Evolutionary conservation across 345 rosid genomes (phyloP).

Genomic region (Gynandropsis gynandra): DNA sequence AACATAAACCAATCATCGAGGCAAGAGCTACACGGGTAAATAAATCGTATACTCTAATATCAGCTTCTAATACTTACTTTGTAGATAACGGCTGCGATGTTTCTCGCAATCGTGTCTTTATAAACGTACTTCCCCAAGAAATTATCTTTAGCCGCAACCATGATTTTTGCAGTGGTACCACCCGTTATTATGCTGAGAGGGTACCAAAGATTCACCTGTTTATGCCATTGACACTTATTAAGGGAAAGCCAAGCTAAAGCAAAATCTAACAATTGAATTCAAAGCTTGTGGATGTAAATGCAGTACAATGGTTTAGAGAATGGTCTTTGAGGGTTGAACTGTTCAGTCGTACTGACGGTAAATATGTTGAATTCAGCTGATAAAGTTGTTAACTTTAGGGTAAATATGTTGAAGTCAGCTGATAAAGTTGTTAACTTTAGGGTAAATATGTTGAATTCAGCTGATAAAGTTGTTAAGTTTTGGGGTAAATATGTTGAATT

Average conservation of each 20-base stretch:
- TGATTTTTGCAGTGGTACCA: slow-evolving; percentile 93
- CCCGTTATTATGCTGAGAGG: slow-evolving; percentile 77
- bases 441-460: not conserved
- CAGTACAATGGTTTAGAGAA: not conserved
- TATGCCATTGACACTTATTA: slow-evolving; percentile 11
- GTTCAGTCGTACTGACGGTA: not conserved
- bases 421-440: too few species aligned
- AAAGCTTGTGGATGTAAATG: too few species aligned
- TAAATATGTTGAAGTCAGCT: too few species aligned
- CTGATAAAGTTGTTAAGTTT: not conserved
- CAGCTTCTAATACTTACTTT: slow-evolving; percentile 49
- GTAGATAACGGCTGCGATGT: slow-evolving; percentile 89
- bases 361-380: not conserved
- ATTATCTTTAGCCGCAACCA: slow-evolving; percentile 93
- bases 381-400: not conserved
- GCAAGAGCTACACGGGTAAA: too few species aligned
- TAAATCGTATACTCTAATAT: too few species aligned
- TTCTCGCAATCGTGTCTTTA: slow-evolving; percentile 83
- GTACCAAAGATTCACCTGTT: slow-evolving; percentile 86
- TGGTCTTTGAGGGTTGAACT: not conserved
- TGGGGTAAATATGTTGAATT: not conserved
- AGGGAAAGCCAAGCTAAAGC: too few species aligned
- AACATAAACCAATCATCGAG: too few species aligned
- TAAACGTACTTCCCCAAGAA: slow-evolving; percentile 87
- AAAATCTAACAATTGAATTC: too few species aligned